Evolutionary conservation across 352 stramenopile genomes (phyloP).

Genomic region (Globisporangium solare): DNA sequence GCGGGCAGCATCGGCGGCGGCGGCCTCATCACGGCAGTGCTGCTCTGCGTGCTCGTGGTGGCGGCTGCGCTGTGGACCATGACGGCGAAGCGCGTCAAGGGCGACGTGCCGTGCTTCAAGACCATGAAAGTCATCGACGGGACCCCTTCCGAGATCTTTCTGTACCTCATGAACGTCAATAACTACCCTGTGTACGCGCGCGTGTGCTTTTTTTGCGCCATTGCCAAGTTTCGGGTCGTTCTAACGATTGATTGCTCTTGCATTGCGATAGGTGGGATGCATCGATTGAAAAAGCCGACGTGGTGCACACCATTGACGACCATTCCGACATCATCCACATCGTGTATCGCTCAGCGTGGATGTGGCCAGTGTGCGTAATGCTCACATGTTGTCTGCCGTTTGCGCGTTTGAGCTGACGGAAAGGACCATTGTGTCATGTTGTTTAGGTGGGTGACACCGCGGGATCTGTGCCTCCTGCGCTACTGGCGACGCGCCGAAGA

Average conservation of each 20-base stretch:
- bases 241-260: not conserved
- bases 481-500: slow-evolving; percentile 73
- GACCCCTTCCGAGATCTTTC: slow-evolving; percentile 59
- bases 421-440: not conserved
- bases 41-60: slow-evolving; percentile 46
- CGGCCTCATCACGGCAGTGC: slow-evolving; percentile 37
- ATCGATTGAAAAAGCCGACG: slow-evolving; percentile 49
- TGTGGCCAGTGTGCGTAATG: slow-evolving; percentile 61
- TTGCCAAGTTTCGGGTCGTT: not conserved
- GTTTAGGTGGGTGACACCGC: slow-evolving; percentile 54
- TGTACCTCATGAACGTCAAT: slow-evolving; percentile 74
- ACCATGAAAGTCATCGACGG: slow-evolving; percentile 58
- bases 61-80: slow-evolving; percentile 50
- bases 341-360: slow-evolving; percentile 71
- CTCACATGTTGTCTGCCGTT: no score
- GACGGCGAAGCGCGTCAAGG: slow-evolving; percentile 30
- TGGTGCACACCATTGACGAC: slow-evolving; percentile 75
- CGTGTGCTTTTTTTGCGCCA: not conserved
- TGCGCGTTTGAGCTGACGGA: no score
- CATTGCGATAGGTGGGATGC: slow-evolving; percentile 44
- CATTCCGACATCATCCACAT: slow-evolving; percentile 79
- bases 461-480: slow-evolving; percentile 61
- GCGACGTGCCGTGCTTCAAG: slow-evolving; percentile 63
- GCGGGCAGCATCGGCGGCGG: slow-evolving; percentile 63
- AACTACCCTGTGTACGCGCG: slow-evolving; percentile 43